Evolutionary conservation across 106 monocot species (phyloP).

Genomic region (Chionographis japonica): DNA sequence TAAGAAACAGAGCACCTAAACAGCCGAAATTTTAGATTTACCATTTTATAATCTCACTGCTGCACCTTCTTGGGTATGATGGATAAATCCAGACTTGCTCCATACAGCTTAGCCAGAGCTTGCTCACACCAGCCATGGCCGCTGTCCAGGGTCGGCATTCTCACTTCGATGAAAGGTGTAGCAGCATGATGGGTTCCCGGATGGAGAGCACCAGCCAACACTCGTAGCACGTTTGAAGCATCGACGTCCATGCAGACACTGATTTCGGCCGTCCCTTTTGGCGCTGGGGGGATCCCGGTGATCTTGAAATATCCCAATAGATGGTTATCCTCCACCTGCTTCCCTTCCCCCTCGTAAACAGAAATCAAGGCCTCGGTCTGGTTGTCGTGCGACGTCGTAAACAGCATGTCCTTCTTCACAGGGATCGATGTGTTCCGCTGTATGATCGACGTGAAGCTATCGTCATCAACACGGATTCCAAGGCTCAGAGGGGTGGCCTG

Average conservation of each 20-base stretch:
- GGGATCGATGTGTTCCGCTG: constrained; percentile 64
- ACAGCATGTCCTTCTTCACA: constrained; percentile 56
- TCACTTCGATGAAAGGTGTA: constrained; percentile 54
- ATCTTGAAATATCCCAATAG: constrained; percentile 76
- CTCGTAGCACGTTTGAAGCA: constrained; percentile 53
- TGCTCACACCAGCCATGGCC: constrained; percentile 66
- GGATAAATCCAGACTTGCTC: constrained; percentile 37
- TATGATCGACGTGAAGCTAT: constrained; percentile 32
- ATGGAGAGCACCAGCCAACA: constrained; percentile 41
- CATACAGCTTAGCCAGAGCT: constrained; percentile 49
- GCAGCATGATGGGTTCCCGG: constrained; percentile 7
- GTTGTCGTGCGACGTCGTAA: constrained; percentile 57
- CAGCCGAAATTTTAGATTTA: no score
- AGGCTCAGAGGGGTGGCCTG: constrained; percentile 58
- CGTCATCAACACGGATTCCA: constrained; percentile 53
- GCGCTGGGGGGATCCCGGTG: constrained; percentile 47
- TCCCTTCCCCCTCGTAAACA: constrained; percentile 74
- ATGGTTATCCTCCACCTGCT: constrained; percentile 43
- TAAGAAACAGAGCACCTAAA: no score
- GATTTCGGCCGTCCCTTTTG: constrained; percentile 59
- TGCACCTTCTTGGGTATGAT: constrained; percentile 31
- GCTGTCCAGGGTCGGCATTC: constrained; percentile 68
- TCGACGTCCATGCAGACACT: constrained; percentile 76
- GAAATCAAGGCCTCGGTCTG: constrained; percentile 66
- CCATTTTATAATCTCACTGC: background rate